Base-by-base conservation (phyloP, 352 stramenopile genomes). In the Phytopythium cucurbitacearum region DNA sequence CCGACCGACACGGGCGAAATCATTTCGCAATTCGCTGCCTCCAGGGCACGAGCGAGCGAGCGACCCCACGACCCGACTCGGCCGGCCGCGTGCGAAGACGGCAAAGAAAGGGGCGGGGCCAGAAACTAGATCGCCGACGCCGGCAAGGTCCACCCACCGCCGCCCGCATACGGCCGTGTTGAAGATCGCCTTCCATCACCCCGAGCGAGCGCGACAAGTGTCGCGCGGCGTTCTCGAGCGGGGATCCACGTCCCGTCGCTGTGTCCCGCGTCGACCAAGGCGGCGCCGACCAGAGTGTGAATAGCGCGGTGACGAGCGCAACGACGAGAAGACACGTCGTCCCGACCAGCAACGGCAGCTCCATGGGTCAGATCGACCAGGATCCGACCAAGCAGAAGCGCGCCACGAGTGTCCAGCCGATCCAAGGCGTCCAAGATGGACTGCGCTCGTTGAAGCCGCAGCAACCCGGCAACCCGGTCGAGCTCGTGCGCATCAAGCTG, bases 401-500 rank as follows among this genome's bases (percentile, higher is more conserved):
- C 37, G 39, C 13, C 15, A 53, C 52, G 15, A 3, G 53, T 11
- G 7, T 40, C 4, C 46, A 43, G 3, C 40, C 41, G 40, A 32
- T 50, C 15, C 58, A 58, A 55, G 52, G 47, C 37, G 34, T 50
- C 15, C 58, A 58, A 53, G 52, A 49, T 34, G 51, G 48, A 13
- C 44, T 45, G 44, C 46, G 13, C 47, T 65, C 36, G 36, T 62
- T 78, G 38, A 86, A 85, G 50, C 61, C 63, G 36, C 51, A 61
- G 48, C 69, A 73, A 35, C 51, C 65, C 35, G 69, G 67, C 51
- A 76, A 80, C 47, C 67, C 74, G 13, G 64, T 82, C 6, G 71
- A 85, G 57, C 58, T 69, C 46, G 64, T 76, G 45, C 69, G 67
- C 40, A 71, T 85, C 48, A 85, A 82, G 71, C 64, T 85, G 47